Evolutionary conservation across 345 rosid genomes (phyloP).

Genomic region (Euphorbia pulcherrima): DNA sequence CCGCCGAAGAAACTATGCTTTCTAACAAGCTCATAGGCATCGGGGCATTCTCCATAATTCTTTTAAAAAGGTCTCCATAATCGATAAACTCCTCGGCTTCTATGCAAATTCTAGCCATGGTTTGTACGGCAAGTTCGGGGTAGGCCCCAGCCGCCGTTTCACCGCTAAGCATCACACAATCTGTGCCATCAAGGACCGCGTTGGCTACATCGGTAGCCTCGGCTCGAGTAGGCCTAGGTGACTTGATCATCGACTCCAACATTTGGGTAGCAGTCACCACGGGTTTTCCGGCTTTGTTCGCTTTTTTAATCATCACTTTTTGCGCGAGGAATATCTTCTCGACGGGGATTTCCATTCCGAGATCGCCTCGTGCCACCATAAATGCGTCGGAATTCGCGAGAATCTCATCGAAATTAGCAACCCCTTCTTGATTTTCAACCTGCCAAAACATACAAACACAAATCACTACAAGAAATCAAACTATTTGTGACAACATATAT

Average conservation of each 20-base stretch:
- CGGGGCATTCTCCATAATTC: slow-evolving; percentile 24
- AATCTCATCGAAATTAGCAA: slow-evolving; percentile 33
- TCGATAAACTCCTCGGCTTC: slow-evolving; percentile 33
- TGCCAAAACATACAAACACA: slow-evolving; percentile 5
- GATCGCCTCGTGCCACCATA: slow-evolving; percentile 41
- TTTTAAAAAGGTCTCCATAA: slow-evolving; percentile 30
- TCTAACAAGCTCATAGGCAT: slow-evolving; percentile 40
- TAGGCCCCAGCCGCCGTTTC: slow-evolving; percentile 43
- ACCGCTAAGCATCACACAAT: slow-evolving; percentile 39
- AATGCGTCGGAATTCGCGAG: slow-evolving; percentile 31
- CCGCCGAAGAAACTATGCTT: slow-evolving; percentile 40
- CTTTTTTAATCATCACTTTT: slow-evolving; percentile 35
- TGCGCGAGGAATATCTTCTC: slow-evolving; percentile 41
- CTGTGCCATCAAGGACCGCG: slow-evolving; percentile 39
- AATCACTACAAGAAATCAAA: no score
- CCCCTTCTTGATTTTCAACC: slow-evolving; percentile 37
- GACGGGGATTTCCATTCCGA: slow-evolving; percentile 43
- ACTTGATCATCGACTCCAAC: slow-evolving; percentile 43
- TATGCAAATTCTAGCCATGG: slow-evolving; percentile 36
- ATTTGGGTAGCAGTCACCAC: slow-evolving; percentile 38
- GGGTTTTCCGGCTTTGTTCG: slow-evolving; percentile 35
- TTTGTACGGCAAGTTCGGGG: slow-evolving; percentile 34
- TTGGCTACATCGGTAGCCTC: slow-evolving; percentile 42
- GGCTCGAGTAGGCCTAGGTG: slow-evolving; percentile 39
- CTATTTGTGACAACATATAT: no score